These are phyloP conservation scores for Malus hybrid DNA, from an alignment of 331 rosid genomes.

Conservation along the genomic window DNA sequence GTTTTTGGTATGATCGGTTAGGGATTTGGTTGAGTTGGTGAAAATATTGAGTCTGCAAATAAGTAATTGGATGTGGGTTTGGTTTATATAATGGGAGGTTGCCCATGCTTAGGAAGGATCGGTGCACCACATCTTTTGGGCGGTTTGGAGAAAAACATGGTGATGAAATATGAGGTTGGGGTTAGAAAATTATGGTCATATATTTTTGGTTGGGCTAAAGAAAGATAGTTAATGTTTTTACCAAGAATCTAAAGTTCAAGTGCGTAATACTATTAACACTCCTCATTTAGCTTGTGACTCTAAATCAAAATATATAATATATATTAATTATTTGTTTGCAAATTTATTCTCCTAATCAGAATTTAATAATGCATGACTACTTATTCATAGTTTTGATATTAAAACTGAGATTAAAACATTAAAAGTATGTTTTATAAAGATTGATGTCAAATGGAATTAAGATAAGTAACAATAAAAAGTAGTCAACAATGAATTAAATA, in stretches of 20 bases:
- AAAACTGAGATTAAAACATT: no score
- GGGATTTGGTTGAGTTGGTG: not conserved
- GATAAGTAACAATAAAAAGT: no score
- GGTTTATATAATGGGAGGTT: not conserved
- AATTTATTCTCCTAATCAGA: no score
- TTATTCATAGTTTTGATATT: no score
- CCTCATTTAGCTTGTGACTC: no score
- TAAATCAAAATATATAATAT: no score
- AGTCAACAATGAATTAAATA: no score
- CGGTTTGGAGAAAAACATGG: slow-evolving; percentile 10
- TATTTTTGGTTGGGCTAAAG: not conserved
- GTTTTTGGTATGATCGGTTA: not conserved
- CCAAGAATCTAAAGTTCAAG: not conserved
- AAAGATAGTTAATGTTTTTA: not conserved
- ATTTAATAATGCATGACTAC: no score
- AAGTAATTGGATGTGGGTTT: not conserved
- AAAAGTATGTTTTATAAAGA: no score
- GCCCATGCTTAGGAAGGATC: not conserved
- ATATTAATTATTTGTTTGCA: no score
- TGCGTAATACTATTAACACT: no score
- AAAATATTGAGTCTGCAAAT: not conserved
- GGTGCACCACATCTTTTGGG: not conserved
- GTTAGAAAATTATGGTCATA: not conserved
- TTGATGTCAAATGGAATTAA: no score
- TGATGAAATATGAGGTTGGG: slow-evolving; percentile 1